Evolutionary conservation across 805 yeast species (phyloP), one percentile per base, ranked within the genome.

Genomic region (Candida koratica): DNA sequence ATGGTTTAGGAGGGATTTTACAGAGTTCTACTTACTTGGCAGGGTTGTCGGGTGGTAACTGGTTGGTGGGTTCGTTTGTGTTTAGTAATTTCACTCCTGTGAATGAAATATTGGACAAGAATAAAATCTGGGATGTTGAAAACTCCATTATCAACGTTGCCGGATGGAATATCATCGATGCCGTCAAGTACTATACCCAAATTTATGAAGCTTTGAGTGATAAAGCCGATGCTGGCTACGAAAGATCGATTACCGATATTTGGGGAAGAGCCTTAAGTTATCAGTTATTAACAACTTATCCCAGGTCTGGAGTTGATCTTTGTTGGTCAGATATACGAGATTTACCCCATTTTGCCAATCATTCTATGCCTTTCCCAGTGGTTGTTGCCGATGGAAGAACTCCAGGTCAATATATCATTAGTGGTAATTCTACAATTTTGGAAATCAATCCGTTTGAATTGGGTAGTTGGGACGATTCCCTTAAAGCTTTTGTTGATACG

Each of bases 391-490:
- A 59, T 40, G 66, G 64, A n/a, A 56, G 66, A 46, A 55, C 61
- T 8, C 69, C 68, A 3, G 59, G 57, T 16, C 42, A 57, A 1
- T 37, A 33, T 9, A 45, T 59, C 36, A 49, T 58, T 25, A 52
- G 56, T 44, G 56, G 52, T 2, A 61, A 64, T 45, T 62, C 70
- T 16, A 61, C 70, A 1, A 56, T 65, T 10, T 51, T 64, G 37
- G 71, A 65, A 50, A 37, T 61, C 37, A 60, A 51, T 33, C 66
- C 71, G 4, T 64, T 34, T 43, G 71, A 65, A 46, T 39, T 87
- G 51, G 96, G 96, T 10, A 79, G 94, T 4, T 87, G 95, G 95
- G 96, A 88, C 53, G 83, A 86, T 10, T 65, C 81, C 1, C 59
- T 84, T 37, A 66, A 71, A 37, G 62, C 81, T 3, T 87, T 88